Percentiles rank a stretch among this genome's conserved stretches.
phyloP scores from a whole-genome alignment of 177 flowering plant species.

The Vitis hybrid region DNA sequence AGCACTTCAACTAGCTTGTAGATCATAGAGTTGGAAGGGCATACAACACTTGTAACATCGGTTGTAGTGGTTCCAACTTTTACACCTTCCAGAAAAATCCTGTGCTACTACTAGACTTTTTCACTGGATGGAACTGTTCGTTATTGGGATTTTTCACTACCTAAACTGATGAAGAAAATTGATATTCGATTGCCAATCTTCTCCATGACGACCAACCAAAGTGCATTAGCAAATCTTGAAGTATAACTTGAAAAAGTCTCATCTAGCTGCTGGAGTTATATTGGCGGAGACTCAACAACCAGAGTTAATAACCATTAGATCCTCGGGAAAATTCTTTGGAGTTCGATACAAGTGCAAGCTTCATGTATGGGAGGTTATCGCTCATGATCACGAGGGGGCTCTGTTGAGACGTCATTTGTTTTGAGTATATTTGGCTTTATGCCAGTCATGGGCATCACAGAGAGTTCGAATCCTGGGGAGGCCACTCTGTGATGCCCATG shows the following conservation, averaged over 20 bases:
- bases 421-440: too few species aligned
- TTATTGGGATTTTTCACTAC: conserved; percentile 86
- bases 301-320: conserved; percentile 46
- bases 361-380: conserved; percentile 69
- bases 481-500: too few species aligned
- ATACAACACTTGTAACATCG: conserved; percentile 65
- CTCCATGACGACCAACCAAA: conserved; percentile 45
- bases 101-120: conserved; percentile 85
- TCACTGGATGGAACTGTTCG: conserved; percentile 92
- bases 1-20: conserved; percentile 81
- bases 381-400: conserved; percentile 31
- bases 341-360: conserved; percentile 52
- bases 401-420: too few species aligned
- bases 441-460: too few species aligned
- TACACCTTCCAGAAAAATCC: conserved; percentile 39
- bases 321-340: conserved; percentile 72
- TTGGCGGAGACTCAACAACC: conserved; percentile 67
- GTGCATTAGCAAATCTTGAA: conserved; percentile 49
- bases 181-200: conserved; percentile 55
- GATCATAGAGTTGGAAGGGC: conserved; percentile 82
- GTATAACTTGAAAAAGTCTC: conserved; percentile 65
- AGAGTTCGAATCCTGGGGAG: too few species aligned
- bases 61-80: conserved; percentile 64
- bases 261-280: conserved; percentile 42
- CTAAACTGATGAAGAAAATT: conserved; percentile 68